Conservation (phyloP, 768 basidiomycete species). For the Mycena crocata region DNA sequence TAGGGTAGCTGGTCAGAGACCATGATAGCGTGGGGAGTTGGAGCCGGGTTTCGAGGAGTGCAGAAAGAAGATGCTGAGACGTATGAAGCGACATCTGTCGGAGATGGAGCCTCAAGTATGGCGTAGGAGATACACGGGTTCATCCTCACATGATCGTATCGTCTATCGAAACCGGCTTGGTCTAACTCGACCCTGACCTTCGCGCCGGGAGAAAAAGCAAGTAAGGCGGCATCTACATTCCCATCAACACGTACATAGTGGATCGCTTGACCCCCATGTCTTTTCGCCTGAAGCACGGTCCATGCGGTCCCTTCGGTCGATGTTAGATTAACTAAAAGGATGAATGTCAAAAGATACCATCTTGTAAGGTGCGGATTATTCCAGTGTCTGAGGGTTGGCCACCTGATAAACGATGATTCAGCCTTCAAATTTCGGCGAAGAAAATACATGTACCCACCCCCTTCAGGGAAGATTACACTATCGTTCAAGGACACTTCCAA, state of each 20-base stretch:
- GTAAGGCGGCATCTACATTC: conserved; percentile 54
- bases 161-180: conserved; percentile 68
- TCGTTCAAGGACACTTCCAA: conserved; percentile 80
- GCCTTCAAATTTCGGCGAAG: not conserved
- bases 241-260: conserved; percentile 70
- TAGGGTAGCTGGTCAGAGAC: conserved; percentile 78
- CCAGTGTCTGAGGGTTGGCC: conserved; percentile 87
- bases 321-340: not conserved
- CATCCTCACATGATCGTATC: conserved; percentile 85
- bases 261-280: conserved; percentile 79
- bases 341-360: conserved; percentile 42
- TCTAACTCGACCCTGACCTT: conserved; percentile 66
- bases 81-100: conserved; percentile 92
- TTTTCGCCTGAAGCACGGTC: conserved; percentile 73
- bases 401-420: conserved; percentile 44
- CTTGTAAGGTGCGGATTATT: conserved; percentile 55
- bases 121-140: conserved; percentile 44
- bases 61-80: conserved; percentile 85
- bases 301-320: conserved; percentile 44
- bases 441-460: conserved; percentile 41
- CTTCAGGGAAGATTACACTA: conserved; percentile 86
- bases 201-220: conserved; percentile 62
- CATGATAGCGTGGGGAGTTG: conserved; percentile 81
- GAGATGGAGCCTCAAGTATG: too few species aligned
- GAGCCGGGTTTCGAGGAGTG: conserved; percentile 75